Evolutionary conservation across 164 flowering plant genomes (phyloP).

Genomic region (Aristolochia californica): DNA sequence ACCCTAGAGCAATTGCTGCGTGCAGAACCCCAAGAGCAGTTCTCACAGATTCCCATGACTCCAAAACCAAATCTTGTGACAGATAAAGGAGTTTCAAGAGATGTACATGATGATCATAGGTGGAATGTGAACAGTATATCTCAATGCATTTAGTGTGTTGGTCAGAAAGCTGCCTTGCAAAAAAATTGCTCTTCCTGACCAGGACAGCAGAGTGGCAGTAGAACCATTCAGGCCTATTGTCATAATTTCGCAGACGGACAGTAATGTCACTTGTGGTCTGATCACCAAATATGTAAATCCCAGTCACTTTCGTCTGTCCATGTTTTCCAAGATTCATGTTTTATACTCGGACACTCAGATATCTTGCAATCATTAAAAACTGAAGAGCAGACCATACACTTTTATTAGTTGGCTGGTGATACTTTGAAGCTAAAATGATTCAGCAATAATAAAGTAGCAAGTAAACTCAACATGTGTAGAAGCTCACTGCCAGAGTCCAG

Average conservation of each 20-base stretch:
- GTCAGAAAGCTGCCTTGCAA: constrained; percentile 17
- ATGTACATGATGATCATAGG: too few relatives aligned
- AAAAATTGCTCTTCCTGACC: constrained; percentile 34
- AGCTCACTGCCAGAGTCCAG: too few relatives aligned
- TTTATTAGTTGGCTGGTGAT: too few relatives aligned
- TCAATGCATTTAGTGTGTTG: too few relatives aligned
- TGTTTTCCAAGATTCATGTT: not conserved
- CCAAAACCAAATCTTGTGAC: constrained; percentile 26
- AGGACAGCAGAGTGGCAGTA: constrained; percentile 38
- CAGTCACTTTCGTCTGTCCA: not conserved
- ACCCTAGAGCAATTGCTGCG: constrained; percentile 23
- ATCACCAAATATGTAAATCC: constrained; percentile 26
- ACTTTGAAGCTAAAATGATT: too few relatives aligned
- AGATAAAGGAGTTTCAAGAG: too few relatives aligned
- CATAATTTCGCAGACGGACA: constrained; percentile 29
- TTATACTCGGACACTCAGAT: not conserved
- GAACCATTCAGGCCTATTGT: constrained; percentile 35
- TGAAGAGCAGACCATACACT: not conserved
- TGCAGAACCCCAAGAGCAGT: constrained; percentile 43
- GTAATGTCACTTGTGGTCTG: constrained; percentile 28
- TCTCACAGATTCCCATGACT: constrained; percentile 37
- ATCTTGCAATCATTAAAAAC: not conserved
- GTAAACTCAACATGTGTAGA: too few relatives aligned
- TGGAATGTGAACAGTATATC: too few relatives aligned
- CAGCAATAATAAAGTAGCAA: too few relatives aligned